Evolutionary conservation across 1,139 yeast genomes (phyloP).

Genomic region (Magnusiomyces tetraspermus): DNA sequence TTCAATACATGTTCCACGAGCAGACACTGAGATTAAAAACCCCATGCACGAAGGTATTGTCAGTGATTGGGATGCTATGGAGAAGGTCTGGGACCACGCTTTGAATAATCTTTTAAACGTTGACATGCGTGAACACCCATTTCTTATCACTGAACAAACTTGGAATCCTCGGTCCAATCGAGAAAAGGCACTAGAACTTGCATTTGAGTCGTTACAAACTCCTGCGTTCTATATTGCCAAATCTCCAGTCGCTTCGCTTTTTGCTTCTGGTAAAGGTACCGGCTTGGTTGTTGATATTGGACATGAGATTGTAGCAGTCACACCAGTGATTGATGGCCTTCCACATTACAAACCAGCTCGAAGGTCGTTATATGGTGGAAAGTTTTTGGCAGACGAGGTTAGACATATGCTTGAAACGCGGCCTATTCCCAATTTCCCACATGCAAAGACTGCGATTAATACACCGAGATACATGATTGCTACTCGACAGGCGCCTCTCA

Average conservation of each 20-base stretch:
- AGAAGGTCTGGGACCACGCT: conserved; percentile 33
- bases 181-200: conserved; percentile 60
- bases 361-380: conserved; percentile 32
- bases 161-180: conserved; percentile 73
- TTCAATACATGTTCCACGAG: conserved; percentile 26
- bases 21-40: conserved; percentile 28
- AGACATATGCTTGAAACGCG: conserved; percentile 19
- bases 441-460: conserved; percentile 18
- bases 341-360: conserved; percentile 47
- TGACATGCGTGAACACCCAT: conserved; percentile 60
- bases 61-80: conserved; percentile 39
- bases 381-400: conserved; percentile 27
- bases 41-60: conserved; percentile 35
- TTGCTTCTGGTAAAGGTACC: conserved; percentile 90
- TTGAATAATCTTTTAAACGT: conserved; percentile 38
- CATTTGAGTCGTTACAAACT: conserved; percentile 62
- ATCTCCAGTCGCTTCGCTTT: conserved; percentile 80
- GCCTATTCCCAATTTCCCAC: conserved; percentile 9
- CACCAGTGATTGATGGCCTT: conserved; percentile 92
- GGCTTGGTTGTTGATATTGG: conserved; percentile 92
- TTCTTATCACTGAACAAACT: conserved; percentile 72
- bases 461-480: conserved; percentile 31
- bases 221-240: conserved; percentile 85
- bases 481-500: conserved; percentile 24
- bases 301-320: conserved; percentile 70